phyloP scores from a whole-genome alignment of 2,329 filamentous ascomycete genomes.

The Akanthomyces dipterigenus region DNA sequence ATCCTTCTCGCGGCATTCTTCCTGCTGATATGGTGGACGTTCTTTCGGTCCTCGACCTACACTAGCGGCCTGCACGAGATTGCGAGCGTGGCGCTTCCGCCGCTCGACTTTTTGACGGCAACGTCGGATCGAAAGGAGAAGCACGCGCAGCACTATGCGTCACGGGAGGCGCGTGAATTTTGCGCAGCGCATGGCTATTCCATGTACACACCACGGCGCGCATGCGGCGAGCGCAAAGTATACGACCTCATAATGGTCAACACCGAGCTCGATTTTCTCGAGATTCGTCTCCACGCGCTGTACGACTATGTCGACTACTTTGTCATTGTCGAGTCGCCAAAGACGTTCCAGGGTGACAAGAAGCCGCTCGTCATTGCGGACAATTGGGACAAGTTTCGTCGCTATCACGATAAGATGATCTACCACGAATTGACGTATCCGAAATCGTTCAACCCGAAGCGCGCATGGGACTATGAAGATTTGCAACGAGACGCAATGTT shows the following conservation, averaged over 20 bases:
- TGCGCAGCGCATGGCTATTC: slow-evolving; percentile 28
- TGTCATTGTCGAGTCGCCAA: slow-evolving; percentile 52
- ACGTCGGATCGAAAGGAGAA: slow-evolving; percentile 6
- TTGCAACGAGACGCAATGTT: slow-evolving; percentile 51
- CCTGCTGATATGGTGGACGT: neutral
- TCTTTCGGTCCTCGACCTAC: neutral
- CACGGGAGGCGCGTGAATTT: slow-evolving; percentile 21
- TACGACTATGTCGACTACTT: slow-evolving; percentile 57
- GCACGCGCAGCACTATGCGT: slow-evolving; percentile 22
- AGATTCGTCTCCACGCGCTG: slow-evolving; percentile 54
- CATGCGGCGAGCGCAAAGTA: slow-evolving; percentile 24
- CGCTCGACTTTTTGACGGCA: slow-evolving; percentile 8
- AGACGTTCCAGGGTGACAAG: slow-evolving; percentile 49
- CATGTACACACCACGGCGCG: slow-evolving; percentile 21
- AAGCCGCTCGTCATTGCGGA: slow-evolving; percentile 49
- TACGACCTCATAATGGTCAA: slow-evolving; percentile 56
- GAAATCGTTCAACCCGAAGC: slow-evolving; percentile 28
- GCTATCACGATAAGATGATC: slow-evolving; percentile 55
- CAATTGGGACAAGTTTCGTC: slow-evolving; percentile 44
- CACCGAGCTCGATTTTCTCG: slow-evolving; percentile 58
- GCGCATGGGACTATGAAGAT: slow-evolving; percentile 45
- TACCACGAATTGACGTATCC: slow-evolving; percentile 47
- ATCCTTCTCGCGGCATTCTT: neutral
- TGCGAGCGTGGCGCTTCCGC: neutral
- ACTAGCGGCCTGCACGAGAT: neutral